Evolutionary conservation across 2,329 filamentous ascomycete genomes (phyloP).

Genomic region (Fusarium dlaminii): DNA sequence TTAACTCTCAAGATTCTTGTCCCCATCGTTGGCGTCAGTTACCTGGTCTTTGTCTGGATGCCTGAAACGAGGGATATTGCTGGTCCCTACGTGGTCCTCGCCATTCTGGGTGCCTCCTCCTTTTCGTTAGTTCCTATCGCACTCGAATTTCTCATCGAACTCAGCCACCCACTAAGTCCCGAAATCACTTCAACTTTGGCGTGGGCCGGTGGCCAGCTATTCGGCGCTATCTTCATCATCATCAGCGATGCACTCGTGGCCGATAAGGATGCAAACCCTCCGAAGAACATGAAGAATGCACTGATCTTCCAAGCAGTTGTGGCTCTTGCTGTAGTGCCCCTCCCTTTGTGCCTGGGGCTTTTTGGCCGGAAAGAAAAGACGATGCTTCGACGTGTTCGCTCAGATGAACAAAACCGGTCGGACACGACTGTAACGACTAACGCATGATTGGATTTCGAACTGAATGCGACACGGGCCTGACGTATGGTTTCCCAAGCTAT

Average conservation of each 20-base stretch:
- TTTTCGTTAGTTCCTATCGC: constrained; percentile 86
- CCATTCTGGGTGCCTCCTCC: constrained; percentile 78
- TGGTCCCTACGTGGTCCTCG: constrained; percentile 79
- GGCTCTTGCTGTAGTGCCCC: constrained; percentile 69
- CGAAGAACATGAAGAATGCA: constrained; percentile 76
- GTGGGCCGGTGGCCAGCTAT: constrained; percentile 86
- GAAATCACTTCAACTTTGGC: constrained; percentile 85
- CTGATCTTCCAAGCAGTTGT: constrained; percentile 84
- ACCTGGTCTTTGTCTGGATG: constrained; percentile 85
- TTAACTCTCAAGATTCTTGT: constrained; percentile 76
- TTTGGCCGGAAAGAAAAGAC: constrained; percentile 70
- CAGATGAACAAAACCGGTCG: constrained; percentile 49
- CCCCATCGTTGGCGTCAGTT: constrained; percentile 76
- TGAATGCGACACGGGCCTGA: background rate
- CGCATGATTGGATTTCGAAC: constrained; percentile 8
- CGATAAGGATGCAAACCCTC: constrained; percentile 62
- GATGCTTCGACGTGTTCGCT: constrained; percentile 59
- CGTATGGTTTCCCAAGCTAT: background rate
- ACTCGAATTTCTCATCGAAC: constrained; percentile 86
- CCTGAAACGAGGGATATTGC: constrained; percentile 66
- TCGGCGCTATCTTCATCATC: constrained; percentile 87
- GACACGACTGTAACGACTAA: constrained; percentile 32
- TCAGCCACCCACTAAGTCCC: constrained; percentile 86
- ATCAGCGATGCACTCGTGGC: constrained; percentile 79
- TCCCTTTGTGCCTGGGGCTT: constrained; percentile 74